Evolutionary conservation across 768 basidiomycete species (phyloP), one percentile per base, ranked within the genome.

Genomic region (Strobilomyces dryophilus): DNA sequence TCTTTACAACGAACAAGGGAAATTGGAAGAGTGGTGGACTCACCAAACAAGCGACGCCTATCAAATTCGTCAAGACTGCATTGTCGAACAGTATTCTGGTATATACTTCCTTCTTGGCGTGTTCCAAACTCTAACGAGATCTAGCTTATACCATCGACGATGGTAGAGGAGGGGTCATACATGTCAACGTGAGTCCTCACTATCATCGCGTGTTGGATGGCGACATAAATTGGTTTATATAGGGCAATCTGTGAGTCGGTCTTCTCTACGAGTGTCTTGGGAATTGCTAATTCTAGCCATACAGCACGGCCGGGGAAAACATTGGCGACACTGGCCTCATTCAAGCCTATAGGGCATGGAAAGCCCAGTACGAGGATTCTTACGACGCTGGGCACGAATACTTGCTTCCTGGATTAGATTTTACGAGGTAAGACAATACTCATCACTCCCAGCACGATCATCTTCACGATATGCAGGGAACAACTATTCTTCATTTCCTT

Each of bases 401-500:
- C 61, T 69, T 89, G 20, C 80, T 98, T 15, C 94, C 94, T 11
- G 94, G 94, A 17, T 69, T 98, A 54, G 73, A 79, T 45, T 89
- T 78, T 62, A 87, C 88, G 2, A 80, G 85, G 89, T 84, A 47
- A 45, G 75, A 53, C 20, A 50, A 45, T 21, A 15, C 27, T 8
- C 15, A 11, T 26, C 10, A 18, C 39, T 37, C 24, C 46, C 17
- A 45, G 37, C 5, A 35, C 34, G n/a, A 17, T 12, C 15, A 0
- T 20, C 42, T 55, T 36, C n/a, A 53, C n/a, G 31, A 14, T 24
- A 24, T 11, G 15, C 47, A 89, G 88, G 53, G 95, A 97, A 37
- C 95, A 98, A 74, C 71, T 98, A 27, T 98, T 98, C 74, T 98
- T 97, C 76, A 82, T 98, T 51, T 81, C 91, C 2, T 95, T 90